Conservation (phyloP, 176 grass and related monocot species). For the Areca catechu region DNA sequence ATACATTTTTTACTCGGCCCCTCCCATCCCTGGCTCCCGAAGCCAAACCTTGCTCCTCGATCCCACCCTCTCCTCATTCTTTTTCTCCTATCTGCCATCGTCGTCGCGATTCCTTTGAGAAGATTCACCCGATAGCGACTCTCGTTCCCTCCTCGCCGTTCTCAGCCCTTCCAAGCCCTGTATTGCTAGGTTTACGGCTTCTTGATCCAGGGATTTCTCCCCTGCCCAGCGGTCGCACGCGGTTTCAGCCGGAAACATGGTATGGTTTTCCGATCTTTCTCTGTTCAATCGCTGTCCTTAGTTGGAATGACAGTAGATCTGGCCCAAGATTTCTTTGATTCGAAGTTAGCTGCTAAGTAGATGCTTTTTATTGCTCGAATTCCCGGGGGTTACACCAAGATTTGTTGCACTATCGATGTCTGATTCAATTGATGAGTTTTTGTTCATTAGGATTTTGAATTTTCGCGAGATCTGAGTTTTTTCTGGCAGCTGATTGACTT, state of each 20-base stretch:
- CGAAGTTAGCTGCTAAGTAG: neutral
- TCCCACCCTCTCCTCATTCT: too few species aligned
- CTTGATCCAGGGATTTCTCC: conserved; percentile 8
- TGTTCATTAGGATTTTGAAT: neutral
- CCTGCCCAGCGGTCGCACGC: conserved; percentile 1
- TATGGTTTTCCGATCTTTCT: conserved; percentile 22
- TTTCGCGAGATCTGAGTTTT: conserved; percentile 59
- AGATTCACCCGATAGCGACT: too few species aligned
- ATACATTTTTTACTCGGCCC: too few species aligned
- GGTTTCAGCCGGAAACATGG: conserved; percentile 20
- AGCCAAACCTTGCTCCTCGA: too few species aligned
- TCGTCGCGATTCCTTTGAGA: too few species aligned
- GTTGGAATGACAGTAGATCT: conserved; percentile 4
- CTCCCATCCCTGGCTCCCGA: too few species aligned
- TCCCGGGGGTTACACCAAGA: conserved; percentile 1
- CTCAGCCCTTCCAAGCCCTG: neutral
- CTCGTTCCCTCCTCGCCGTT: neutral
- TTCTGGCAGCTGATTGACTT: conserved; percentile 9
- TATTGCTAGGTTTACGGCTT: conserved; percentile 6
- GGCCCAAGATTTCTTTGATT: neutral
- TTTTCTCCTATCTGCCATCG: too few species aligned
- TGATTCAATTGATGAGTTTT: conserved; percentile 1
- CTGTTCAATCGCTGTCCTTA: neutral
- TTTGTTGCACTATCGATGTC: conserved; percentile 1
- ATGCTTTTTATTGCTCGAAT: too few species aligned